These are phyloP conservation scores for Trypanosoma conorhini DNA, from an alignment of 208 protist species.

Conservation along the genomic window DNA sequence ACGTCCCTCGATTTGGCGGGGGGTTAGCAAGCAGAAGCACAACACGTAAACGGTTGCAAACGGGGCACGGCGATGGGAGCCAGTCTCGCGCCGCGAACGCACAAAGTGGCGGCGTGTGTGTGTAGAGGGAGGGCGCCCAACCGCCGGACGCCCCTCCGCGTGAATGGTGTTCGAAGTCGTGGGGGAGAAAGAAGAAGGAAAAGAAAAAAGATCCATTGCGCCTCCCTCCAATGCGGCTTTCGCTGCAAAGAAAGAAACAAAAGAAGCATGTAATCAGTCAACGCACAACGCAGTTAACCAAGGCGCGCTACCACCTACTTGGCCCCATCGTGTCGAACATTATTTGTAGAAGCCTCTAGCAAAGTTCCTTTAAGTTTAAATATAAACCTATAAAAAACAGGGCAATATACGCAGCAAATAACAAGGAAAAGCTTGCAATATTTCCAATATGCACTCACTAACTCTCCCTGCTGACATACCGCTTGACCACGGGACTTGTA, in stretches of 20 bases:
- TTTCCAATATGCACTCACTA: neutral
- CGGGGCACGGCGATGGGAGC: neutral
- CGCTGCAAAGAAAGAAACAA: neutral
- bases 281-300: neutral
- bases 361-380: neutral
- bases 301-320: neutral
- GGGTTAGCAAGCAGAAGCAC: neutral
- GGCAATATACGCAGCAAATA: neutral
- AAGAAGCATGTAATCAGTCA: neutral
- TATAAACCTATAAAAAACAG: neutral
- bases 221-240: neutral
- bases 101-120: neutral
- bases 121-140: neutral
- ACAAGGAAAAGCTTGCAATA: neutral
- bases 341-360: neutral
- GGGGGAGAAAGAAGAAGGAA: too few species aligned
- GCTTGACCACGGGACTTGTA: conserved; percentile 60
- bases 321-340: neutral
- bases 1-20: neutral
- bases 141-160: neutral
- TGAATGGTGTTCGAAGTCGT: neutral
- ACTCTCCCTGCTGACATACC: conserved; percentile 12
- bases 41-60: neutral
- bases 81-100: neutral
- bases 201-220: too few species aligned